A percentile compares a stretch with the other conserved stretches of the same genome.
These are phyloP conservation scores for Rhodotorula sp. DNA, from an alignment of 1,284 basidiomycete genomes.

Conservation along the genomic window DNA sequence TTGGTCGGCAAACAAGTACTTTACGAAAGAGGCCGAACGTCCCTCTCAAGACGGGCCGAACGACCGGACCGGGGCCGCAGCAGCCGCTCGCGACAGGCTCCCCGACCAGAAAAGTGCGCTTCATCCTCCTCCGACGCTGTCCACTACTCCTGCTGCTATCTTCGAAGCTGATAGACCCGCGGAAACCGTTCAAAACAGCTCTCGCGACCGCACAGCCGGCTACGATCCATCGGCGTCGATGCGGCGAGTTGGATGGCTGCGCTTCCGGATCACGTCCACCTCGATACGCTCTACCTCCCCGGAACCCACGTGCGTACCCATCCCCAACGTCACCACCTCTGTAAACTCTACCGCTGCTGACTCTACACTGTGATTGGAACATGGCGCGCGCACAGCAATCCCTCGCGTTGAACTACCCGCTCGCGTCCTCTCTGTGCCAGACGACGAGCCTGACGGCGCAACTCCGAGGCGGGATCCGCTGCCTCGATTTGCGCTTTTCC, in stretches of 20 bases:
- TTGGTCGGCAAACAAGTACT: too few species aligned
- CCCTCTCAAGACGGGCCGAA: too few species aligned
- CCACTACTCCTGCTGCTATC: too few species aligned
- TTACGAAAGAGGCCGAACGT: too few species aligned
- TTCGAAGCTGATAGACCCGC: too few species aligned
- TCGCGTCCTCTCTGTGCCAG: constrained; percentile 24
- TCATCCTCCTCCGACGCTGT: too few species aligned
- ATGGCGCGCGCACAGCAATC: constrained; percentile 9
- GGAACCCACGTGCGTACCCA: constrained; percentile 19
- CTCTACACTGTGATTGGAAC: background rate
- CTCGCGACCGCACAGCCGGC: background rate
- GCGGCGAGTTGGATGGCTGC: constrained; percentile 11
- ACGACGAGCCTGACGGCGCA: constrained; percentile 7
- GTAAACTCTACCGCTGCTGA: background rate
- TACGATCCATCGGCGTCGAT: background rate
- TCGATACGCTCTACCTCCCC: constrained; percentile 22
- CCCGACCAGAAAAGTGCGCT: too few species aligned
- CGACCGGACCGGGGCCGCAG: too few species aligned
- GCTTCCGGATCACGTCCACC: constrained; percentile 4
- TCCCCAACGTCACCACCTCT: background rate
- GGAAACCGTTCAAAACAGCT: too few species aligned
- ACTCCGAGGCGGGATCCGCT: constrained; percentile 18
- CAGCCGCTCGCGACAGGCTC: too few species aligned
- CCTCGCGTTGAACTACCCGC: constrained; percentile 19
- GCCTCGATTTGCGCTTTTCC: constrained; percentile 25